Conservation (phyloP, 768 basidiomycete species). For the Trametes maxima region DNA sequence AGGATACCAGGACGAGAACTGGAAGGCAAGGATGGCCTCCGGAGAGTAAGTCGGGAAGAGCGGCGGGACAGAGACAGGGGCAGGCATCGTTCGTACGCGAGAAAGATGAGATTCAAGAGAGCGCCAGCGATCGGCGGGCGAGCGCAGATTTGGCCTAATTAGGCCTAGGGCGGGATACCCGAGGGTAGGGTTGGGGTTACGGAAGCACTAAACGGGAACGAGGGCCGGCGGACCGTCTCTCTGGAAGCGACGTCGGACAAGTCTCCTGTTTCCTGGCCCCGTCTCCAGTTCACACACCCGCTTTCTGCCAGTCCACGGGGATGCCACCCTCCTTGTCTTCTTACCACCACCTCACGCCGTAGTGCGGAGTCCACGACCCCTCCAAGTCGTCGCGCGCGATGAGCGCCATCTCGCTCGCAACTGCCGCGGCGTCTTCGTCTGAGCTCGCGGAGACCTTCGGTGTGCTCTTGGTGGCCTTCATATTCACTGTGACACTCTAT, state of each 20-base stretch:
- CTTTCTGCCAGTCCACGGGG: background rate
- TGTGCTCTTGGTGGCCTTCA: conserved; percentile 32
- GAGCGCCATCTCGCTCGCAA: background rate
- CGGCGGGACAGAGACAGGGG: conserved; percentile 27
- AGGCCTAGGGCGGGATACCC: background rate
- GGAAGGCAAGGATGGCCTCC: conserved; percentile 66
- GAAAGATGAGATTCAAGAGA: conserved; percentile 32
- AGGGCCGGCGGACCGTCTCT: background rate
- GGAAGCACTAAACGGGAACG: conserved; percentile 5
- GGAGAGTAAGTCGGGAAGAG: conserved; percentile 57
- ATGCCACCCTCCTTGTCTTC: background rate
- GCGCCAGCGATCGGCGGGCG: conserved; percentile 2
- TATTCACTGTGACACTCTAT: conserved; percentile 30
- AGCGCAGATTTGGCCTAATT: background rate
- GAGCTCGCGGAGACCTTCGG: conserved; percentile 29
- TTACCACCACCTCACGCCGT: background rate
- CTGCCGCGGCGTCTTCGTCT: background rate
- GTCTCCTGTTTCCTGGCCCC: background rate
- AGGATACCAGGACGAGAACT: conserved; percentile 88
- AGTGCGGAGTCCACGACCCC: background rate
- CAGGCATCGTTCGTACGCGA: conserved; percentile 36
- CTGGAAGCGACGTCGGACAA: conserved; percentile 3
- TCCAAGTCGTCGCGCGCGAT: background rate
- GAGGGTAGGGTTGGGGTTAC: conserved; percentile 8
- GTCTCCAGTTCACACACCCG: background rate